Evolutionary conservation across 1,284 basidiomycete species (phyloP).

Genomic region (Ganoderma lingzhi): DNA sequence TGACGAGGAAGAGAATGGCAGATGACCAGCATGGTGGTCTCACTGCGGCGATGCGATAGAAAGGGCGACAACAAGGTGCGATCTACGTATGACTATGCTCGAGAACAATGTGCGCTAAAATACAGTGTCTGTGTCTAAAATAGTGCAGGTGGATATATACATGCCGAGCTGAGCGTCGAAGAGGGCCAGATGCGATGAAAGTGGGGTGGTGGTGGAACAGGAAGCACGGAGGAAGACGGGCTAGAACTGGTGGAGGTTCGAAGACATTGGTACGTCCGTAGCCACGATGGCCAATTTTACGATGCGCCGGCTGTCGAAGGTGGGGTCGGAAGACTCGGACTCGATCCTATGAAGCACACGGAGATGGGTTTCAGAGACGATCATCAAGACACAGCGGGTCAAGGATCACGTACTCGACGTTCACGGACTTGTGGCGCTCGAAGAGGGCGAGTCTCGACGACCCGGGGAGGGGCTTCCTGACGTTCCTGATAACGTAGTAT

Average conservation of each 20-base stretch:
- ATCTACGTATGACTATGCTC: slow-evolving; percentile 9
- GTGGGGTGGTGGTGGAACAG: not conserved
- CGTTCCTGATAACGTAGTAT: slow-evolving; percentile 59
- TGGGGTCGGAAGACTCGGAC: slow-evolving; percentile 48
- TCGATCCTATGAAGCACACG: slow-evolving; percentile 49
- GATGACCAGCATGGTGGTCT: not conserved
- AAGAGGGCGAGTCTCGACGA: slow-evolving; percentile 46
- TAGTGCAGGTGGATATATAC: slow-evolving; percentile 3
- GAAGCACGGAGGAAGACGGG: not conserved
- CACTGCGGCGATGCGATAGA: slow-evolving; percentile 6
- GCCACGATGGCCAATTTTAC: slow-evolving; percentile 58
- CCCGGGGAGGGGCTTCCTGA: slow-evolving; percentile 50
- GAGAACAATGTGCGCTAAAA: slow-evolving; percentile 12
- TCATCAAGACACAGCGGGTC: slow-evolving; percentile 8
- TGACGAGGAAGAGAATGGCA: not conserved
- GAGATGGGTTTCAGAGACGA: slow-evolving; percentile 10
- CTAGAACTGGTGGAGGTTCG: not conserved
- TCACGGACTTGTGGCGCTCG: slow-evolving; percentile 60
- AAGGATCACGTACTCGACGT: slow-evolving; percentile 52
- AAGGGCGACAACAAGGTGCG: slow-evolving; percentile 10
- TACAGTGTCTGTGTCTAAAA: slow-evolving; percentile 25
- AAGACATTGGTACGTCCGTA: slow-evolving; percentile 45
- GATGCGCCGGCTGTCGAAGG: slow-evolving; percentile 56
- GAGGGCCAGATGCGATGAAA: not conserved
- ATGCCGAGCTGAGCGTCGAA: not conserved